Base-by-base conservation (phyloP, 257 asterid genomes). In the Ballota nigra region DNA sequence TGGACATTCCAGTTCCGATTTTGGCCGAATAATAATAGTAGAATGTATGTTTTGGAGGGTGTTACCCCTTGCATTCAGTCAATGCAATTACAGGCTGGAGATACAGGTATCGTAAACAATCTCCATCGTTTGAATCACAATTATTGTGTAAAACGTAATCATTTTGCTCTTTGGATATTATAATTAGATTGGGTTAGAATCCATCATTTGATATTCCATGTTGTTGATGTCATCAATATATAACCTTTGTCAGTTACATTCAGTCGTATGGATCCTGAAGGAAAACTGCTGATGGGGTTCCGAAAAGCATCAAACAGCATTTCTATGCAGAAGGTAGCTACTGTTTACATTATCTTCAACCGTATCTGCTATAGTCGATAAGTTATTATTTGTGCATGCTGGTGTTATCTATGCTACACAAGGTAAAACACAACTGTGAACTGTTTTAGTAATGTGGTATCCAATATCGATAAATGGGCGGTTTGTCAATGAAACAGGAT, bases 221-320 rank as follows among this genome's bases (percentile, higher is more conserved):
- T 15, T 63, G 15, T 40, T 56, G 53, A 24, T 62, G 33, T 36
- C 40, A 69, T 19, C 55, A 36, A 38, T 45, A 3, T 43, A 1
- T 43, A 43, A 43, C 13, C 7, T 15, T 75, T 57, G 69, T 83
- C 96, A 94, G 99, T 94, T 64, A 94, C 95, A 31, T 94, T 94
- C 83, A 94, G 99, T 70, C 98, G 96, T 65, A 94, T 94, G 95
- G 97, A 94, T 77, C 99, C 99, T 8, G 97, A 82, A 78, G 96
- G 96, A 70, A 94, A 89, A 81, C 96, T 94, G 67, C 77, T 94
- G 75, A 91, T 94, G 97, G 98, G 98, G 67, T 94, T 89, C 72
- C 88, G 98, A 20, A 94, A 91, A 85, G 97, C 98, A 75, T 85
- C 96, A 63, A 78, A 47, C 66, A 71, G 49, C 72, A 73, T 78